phyloP scores from a whole-genome alignment of 768 basidiomycete species.

The Brasilioporus rufonigricans region DNA sequence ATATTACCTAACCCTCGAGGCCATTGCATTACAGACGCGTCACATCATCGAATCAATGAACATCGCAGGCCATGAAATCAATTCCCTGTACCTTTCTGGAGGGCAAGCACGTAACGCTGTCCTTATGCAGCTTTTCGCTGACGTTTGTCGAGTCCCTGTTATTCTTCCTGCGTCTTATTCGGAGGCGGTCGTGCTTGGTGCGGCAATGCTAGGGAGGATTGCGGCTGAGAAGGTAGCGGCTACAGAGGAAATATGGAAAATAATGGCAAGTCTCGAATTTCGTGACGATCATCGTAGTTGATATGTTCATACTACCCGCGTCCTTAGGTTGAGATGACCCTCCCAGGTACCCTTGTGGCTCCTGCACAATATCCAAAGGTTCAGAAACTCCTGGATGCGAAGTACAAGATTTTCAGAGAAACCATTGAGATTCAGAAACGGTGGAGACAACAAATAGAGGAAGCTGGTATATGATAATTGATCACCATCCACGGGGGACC shows the following conservation, averaged over 20 bases:
- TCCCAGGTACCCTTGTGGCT: constrained; percentile 65
- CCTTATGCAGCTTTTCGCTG: constrained; percentile 88
- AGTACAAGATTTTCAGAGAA: constrained; percentile 93
- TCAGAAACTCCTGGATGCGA: constrained; percentile 78
- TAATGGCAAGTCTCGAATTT: constrained; percentile 61
- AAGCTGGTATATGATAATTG: constrained; percentile 34
- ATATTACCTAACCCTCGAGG: constrained; percentile 88
- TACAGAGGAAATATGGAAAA: constrained; percentile 77
- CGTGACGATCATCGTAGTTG: neutral
- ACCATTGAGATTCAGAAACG: constrained; percentile 83
- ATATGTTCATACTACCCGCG: neutral
- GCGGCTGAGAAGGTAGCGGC: constrained; percentile 63
- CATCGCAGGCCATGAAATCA: constrained; percentile 76
- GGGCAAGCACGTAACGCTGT: constrained; percentile 88
- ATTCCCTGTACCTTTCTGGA: constrained; percentile 87
- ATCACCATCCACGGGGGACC: neutral
- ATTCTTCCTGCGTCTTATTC: constrained; percentile 75
- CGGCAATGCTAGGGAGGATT: constrained; percentile 90
- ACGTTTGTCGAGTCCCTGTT: constrained; percentile 79
- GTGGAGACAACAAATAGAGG: constrained; percentile 81
- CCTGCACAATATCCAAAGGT: constrained; percentile 63
- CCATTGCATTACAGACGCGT: constrained; percentile 90
- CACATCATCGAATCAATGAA: constrained; percentile 95
- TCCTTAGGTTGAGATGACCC: constrained; percentile 86
- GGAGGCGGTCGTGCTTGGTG: constrained; percentile 86